A percentile compares a stretch with the other conserved stretches of the same genome.
Evolutionary conservation across 768 basidiomycete species (phyloP).

Genomic region (Phylloporus sp.): DNA sequence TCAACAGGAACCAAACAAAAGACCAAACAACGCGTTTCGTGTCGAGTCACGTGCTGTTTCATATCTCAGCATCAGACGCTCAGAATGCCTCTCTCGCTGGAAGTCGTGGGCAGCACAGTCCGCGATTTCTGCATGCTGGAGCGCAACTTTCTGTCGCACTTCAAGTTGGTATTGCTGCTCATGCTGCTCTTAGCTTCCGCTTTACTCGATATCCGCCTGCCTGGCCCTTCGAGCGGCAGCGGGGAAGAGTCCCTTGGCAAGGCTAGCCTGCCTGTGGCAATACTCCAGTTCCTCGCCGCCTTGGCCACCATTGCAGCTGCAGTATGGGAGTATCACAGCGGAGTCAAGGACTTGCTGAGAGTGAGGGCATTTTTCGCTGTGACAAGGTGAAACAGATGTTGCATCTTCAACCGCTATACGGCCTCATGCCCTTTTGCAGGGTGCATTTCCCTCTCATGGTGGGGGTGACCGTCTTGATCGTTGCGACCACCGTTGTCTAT

Average conservation of each 20-base stretch:
- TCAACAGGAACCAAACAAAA: conserved; percentile 42
- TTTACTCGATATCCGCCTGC: conserved; percentile 56
- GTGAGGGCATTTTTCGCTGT: conserved; percentile 57
- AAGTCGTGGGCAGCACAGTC: conserved; percentile 55
- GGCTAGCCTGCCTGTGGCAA: conserved; percentile 44
- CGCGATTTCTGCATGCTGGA: conserved; percentile 78
- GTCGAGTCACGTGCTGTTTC: conserved; percentile 15
- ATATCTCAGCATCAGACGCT: too few species aligned
- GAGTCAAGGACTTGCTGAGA: conserved; percentile 50
- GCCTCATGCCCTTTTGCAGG: conserved; percentile 28
- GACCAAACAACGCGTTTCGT: conserved; percentile 29
- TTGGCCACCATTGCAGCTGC: conserved; percentile 52
- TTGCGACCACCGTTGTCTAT: conserved; percentile 49
- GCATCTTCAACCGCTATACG: neutral
- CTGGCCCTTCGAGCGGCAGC: conserved; percentile 30
- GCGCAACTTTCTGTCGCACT: conserved; percentile 64
- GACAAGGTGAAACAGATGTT: conserved; percentile 42
- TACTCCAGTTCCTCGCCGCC: conserved; percentile 49
- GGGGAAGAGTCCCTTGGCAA: conserved; percentile 22
- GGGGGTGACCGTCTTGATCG: conserved; percentile 42
- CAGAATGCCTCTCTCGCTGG: conserved; percentile 27
- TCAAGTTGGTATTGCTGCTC: conserved; percentile 62
- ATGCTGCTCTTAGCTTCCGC: conserved; percentile 60
- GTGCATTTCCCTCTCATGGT: conserved; percentile 50
- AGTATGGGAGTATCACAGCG: conserved; percentile 60